Conservation (phyloP, 1,284 basidiomycete genomes). For the Malassezia nana region DNA sequence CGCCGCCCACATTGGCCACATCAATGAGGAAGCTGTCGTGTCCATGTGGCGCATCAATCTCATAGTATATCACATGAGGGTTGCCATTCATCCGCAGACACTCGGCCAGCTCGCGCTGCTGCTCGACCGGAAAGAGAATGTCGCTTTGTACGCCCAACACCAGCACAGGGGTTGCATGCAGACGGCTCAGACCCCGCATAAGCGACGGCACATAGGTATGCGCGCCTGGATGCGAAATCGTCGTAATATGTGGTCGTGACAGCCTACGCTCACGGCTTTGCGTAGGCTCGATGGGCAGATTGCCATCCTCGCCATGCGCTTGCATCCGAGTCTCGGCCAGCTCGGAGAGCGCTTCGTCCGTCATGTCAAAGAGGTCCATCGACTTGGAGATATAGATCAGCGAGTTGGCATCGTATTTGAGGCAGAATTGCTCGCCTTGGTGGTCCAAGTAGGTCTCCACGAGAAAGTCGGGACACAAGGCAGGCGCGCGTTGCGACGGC, state of each 20-base stretch:
- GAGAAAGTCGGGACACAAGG: constrained; percentile 86
- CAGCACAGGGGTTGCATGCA: constrained; percentile 68
- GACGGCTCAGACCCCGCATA: constrained; percentile 67
- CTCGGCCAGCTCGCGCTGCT: constrained; percentile 89
- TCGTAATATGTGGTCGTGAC: constrained; percentile 51
- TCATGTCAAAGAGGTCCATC: constrained; percentile 98
- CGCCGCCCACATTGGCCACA: constrained; percentile 66
- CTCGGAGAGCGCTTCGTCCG: constrained; percentile 62
- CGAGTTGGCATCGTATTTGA: constrained; percentile 98
- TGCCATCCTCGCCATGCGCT: constrained; percentile 18
- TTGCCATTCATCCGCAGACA: constrained; percentile 74
- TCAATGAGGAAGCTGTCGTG: constrained; percentile 84
- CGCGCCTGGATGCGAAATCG: constrained; percentile 52
- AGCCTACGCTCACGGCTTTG: constrained; percentile 6
- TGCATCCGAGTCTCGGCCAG: constrained; percentile 50
- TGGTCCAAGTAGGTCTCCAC: constrained; percentile 99
- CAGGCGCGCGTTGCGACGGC: constrained; percentile 47
- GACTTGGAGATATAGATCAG: constrained; percentile 92
- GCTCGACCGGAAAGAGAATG: constrained; percentile 91
- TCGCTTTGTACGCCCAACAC: constrained; percentile 93
- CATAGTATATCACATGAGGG: constrained; percentile 80
- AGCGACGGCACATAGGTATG: constrained; percentile 68
- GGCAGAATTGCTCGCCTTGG: constrained; percentile 74
- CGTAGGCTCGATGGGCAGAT: constrained; percentile 9
- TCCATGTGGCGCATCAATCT: constrained; percentile 95